Evolutionary conservation across 148 eudicot species (phyloP), one percentile per base, ranked within the genome.

Genomic region (Vaccinium darrowii): DNA sequence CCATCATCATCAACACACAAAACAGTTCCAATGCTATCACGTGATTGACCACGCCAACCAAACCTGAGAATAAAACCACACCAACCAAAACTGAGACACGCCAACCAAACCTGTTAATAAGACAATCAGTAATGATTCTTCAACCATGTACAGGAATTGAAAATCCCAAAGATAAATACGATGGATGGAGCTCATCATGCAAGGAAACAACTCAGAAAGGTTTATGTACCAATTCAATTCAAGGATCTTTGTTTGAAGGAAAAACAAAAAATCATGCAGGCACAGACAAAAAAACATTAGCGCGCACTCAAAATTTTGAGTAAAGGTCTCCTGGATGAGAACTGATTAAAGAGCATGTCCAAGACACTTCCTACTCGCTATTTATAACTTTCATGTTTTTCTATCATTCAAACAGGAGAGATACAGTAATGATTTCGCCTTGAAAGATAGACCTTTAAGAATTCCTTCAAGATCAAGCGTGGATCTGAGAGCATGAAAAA

Each of bases 1-100:
- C 99, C 99, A 89, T 97, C 99, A 90, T 97, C 99, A 87, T 97
- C 99, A 84, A 97, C 99, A 87, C 98, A 95, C 7, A 97, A 89
- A 80, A 97, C 98, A 81, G 99, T 97, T 84, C 99, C 99, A 80
- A 94, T 89, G 91, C 96, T 95, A 81, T 95, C 98, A 88, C 93
- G 96, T 77, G 98, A 92, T 81, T 94, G 98, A 75, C 92, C 98
- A 81, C 98, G 98, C 95, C 91, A 97, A 81, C 95, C 98, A 91
- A 93, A 97, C 92, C 99, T 97, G 90, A 83, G 30, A 67, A 77
- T 43, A 43, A 43, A 96, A 75, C 92, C 98, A 81, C 98, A 96
- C 95, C 91, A 97, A 81, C 94, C 98, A 91, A 94, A 97, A 91
- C 99, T 97, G 90, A 83, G 30, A 67, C 98, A 81, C 98, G 98